phyloP scores from a whole-genome alignment of 2,329 filamentous ascomycete species.

The Ophiostoma quercus region DNA sequence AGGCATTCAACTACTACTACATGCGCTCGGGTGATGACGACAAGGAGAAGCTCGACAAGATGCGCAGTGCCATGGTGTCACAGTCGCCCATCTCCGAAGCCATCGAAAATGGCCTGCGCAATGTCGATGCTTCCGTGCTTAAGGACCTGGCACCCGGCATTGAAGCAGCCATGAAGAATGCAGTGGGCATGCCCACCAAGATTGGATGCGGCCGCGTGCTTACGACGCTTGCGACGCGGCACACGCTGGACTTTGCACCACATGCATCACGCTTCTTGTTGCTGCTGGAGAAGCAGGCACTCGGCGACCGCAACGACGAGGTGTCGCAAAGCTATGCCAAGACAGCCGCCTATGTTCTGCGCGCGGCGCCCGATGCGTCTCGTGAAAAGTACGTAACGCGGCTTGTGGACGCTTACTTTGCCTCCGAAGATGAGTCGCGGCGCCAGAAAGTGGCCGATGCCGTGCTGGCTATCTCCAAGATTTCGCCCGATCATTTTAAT shows the following conservation, averaged over 20 bases:
- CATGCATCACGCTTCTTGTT: conserved; percentile 72
- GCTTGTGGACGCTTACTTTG: conserved; percentile 69
- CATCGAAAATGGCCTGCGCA: conserved; percentile 81
- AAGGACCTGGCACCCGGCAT: conserved; percentile 64
- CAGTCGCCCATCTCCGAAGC: conserved; percentile 87
- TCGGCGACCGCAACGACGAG: conserved; percentile 82
- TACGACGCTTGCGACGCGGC: conserved; percentile 75
- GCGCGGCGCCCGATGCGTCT: conserved; percentile 47
- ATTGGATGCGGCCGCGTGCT: conserved; percentile 83
- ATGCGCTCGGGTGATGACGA: conserved; percentile 83
- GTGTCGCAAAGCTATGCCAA: conserved; percentile 85
- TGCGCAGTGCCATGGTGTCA: conserved; percentile 74
- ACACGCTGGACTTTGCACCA: conserved; percentile 67
- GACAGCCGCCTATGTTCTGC: conserved; percentile 78
- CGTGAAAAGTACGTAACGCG: conserved; percentile 49
- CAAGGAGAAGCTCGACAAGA: conserved; percentile 83
- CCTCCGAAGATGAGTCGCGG: conserved; percentile 68
- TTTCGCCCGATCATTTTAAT: conserved; percentile 83
- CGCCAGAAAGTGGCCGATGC: conserved; percentile 76
- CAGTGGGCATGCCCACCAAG: conserved; percentile 89
- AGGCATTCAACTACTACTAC: conserved; percentile 87
- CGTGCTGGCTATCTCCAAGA: conserved; percentile 75
- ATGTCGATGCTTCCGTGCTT: conserved; percentile 75
- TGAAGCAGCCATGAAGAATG: conserved; percentile 73
- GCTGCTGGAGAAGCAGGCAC: conserved; percentile 70